Base-by-base conservation (phyloP, 305 asterid genomes). In the Solanum hybrid region DNA sequence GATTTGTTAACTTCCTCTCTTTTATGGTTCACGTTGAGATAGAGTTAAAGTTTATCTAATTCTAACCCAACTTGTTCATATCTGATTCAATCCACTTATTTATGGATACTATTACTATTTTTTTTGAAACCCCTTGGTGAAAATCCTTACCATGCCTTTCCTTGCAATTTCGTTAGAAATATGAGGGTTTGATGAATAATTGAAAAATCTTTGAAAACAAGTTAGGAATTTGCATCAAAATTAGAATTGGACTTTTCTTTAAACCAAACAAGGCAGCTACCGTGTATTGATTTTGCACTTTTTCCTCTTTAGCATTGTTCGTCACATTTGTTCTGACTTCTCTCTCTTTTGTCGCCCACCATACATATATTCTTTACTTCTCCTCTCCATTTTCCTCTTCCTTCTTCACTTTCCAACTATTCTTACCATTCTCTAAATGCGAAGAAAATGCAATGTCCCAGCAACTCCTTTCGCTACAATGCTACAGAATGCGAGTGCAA, bases 401-500 rank as follows among this genome's bases (percentile, higher is more conserved):
- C 45, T 39, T 39, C 45, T 51, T 31, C 41, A 31, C 88, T 11
- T 57, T 57, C 7, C 39, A 45, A 82, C 15, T 7, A 26, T 12
- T 24, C 26, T 27, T 41, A 51, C 65, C 22, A 15, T 9, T 26
- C 13, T 29, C 88, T 84, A 45, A 31, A 88, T 78, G 24, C 83
- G 61, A 29, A 13, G 32, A 89, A 61, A 79, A 92, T 93, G 95
- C 95, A 91, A 89, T 96, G 99, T 92, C 97, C 98, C 10, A 34
- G 39, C 45, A 80, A 93, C 90, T 92, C 97, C 89, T 95, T 97
- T 90, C 90, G 83, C 33, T 96, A 94, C 93, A 97, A 97, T 92
- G 85, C 91, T 32, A 92, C 91, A 15, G 92, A 33, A 38, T 97
- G 99, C 92, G 95, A 95, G 80, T 97, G 99, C 94, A 93, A 92